Evolutionary conservation across 805 yeast species (phyloP), one percentile per base, ranked within the genome.

Genomic region (Kuraishia floccosa): DNA sequence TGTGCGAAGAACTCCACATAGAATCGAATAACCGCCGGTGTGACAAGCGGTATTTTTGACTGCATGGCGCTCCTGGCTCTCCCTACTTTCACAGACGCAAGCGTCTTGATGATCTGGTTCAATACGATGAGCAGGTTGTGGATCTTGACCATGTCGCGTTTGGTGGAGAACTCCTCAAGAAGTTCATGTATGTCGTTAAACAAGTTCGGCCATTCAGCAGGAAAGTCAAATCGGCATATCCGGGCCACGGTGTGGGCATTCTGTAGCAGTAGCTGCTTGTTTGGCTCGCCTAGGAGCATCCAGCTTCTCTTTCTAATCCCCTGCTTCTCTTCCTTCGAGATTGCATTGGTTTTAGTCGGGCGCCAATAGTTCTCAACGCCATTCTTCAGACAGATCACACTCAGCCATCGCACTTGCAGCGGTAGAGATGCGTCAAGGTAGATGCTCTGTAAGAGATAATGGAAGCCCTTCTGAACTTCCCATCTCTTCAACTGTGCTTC

Each of bases 291-390:
- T 10, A 83, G 47, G 27, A 73, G 47, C 18, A 39, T 38, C 40
- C 85, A 80, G 7, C 83, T 48, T 25, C 77, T 58, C 13, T 55
- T 42, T 35, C 75, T 64, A 28, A 86, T 84, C 29, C 66, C 70
- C 0, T 37, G 37, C 48, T 86, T 89, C 45, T 86, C 96, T 12
- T 79, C 84, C 28, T 65, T 67, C 2, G 65, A 40, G 13, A 79
- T 65, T 1, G 72, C 61, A 37, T 45, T 40, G 14, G 17, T 17
- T 59, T 44, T 62, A 0, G 84, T 63, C 1, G 77, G 60, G 35
- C 96, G 63, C 97, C 98, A 89, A 45, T 72, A 73, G 46, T 70
- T 73, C 12, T 84, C 94, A 14, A 85, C 62, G 2, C 93, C 93
- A 51, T 89, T 89, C 47, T 91, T 89, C 53, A 89, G 74, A 39